phyloP scores from a whole-genome alignment of 1,284 basidiomycete genomes.

The Abortiporus biennis region DNA sequence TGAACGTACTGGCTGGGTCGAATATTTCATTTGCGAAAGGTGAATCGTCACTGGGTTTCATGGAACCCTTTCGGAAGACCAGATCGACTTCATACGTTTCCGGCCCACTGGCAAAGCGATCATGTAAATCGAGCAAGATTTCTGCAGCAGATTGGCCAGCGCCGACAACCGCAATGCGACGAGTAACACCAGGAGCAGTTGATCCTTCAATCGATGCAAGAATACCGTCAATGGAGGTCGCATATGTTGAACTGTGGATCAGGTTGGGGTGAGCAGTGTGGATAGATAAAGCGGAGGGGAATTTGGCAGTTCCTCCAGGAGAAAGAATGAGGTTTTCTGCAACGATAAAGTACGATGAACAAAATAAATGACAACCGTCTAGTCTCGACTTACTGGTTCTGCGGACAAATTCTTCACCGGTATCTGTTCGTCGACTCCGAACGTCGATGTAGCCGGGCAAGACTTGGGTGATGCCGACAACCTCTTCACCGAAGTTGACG shows the following conservation, averaged over 20 bases:
- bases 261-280: slow-evolving; percentile 31
- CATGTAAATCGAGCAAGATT: slow-evolving; percentile 44
- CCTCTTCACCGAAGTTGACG: slow-evolving; percentile 43
- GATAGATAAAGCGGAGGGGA: slow-evolving; percentile 33
- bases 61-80: slow-evolving; percentile 46
- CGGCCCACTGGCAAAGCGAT: slow-evolving; percentile 30
- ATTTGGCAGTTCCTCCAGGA: slow-evolving; percentile 41
- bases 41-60: slow-evolving; percentile 52
- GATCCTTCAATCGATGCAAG: slow-evolving; percentile 21
- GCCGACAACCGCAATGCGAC: slow-evolving; percentile 47
- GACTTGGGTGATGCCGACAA: slow-evolving; percentile 34
- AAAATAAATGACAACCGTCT: slow-evolving; percentile 8
- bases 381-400: slow-evolving; percentile 31
- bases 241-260: slow-evolving; percentile 41
- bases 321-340: slow-evolving; percentile 44
- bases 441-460: slow-evolving; percentile 32
- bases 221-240: slow-evolving; percentile 32
- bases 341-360: slow-evolving; percentile 7
- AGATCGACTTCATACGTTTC: slow-evolving; percentile 40
- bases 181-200: slow-evolving; percentile 19
- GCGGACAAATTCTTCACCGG: slow-evolving; percentile 28
- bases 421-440: slow-evolving; percentile 28
- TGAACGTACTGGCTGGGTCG: slow-evolving; percentile 40
- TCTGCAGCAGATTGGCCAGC: slow-evolving; percentile 52
- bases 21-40: slow-evolving; percentile 58